Conservation (phyloP, 164 flowering plant genomes). For the Buxus sempervirens region DNA sequence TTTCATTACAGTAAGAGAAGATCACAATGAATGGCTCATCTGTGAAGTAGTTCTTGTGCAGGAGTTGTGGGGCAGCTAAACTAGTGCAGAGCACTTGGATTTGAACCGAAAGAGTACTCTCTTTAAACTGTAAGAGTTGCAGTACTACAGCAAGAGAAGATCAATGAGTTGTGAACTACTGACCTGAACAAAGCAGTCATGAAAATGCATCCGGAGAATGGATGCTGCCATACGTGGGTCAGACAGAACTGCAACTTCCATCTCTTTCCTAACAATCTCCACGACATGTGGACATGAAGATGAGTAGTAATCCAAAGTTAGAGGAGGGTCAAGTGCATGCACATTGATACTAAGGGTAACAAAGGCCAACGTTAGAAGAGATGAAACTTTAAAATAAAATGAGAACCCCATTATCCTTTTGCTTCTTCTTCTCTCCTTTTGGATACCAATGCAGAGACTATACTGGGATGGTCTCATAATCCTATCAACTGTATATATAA, state of each 20-base stretch:
- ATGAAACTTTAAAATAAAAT: slow-evolving; percentile 7
- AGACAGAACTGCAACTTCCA: slow-evolving; percentile 75
- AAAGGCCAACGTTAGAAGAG: slow-evolving; percentile 13
- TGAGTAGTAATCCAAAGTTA: slow-evolving; percentile 72
- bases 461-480: slow-evolving; percentile 19
- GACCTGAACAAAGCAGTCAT: slow-evolving; percentile 96
- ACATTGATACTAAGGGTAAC: slow-evolving; percentile 15
- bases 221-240: slow-evolving; percentile 81
- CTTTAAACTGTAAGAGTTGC: no score
- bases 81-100: no score
- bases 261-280: slow-evolving; percentile 59
- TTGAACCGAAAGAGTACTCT: no score
- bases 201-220: slow-evolving; percentile 73
- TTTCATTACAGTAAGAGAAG: no score
- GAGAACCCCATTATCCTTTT: slow-evolving; percentile 19
- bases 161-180: background rate
- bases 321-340: slow-evolving; percentile 42
- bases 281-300: slow-evolving; percentile 58
- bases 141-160: no score
- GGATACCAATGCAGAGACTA: background rate
- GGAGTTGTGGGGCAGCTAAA: no score
- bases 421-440: background rate
- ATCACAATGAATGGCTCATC: no score
- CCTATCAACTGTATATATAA: slow-evolving; percentile 4
- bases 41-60: no score